These are phyloP conservation scores for Mucuna pruriens DNA, from an alignment of 306 rosid genomes.

Conservation along the genomic window DNA sequence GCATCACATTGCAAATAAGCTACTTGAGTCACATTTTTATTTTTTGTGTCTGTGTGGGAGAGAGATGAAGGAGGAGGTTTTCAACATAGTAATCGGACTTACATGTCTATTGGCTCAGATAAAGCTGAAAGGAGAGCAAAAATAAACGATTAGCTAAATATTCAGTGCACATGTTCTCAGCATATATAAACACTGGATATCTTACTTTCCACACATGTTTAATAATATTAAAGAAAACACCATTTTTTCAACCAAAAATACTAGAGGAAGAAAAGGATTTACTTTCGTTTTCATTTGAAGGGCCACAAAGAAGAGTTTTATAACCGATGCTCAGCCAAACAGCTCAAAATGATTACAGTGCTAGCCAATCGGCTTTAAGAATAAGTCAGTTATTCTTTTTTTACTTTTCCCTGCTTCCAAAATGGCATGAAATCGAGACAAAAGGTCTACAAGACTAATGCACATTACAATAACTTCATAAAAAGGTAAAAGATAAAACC, in stretches of 20 bases:
- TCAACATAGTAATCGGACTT: conserved; percentile 43
- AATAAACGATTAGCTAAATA: conserved; percentile 23
- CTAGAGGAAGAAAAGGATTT: neutral
- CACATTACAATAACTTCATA: neutral
- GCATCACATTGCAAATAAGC: conserved; percentile 33
- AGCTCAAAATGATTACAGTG: neutral
- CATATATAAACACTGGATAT: neutral
- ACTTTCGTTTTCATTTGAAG: neutral
- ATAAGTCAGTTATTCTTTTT: neutral
- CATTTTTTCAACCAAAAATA: neutral
- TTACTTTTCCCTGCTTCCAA: neutral
- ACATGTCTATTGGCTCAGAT: conserved; percentile 90
- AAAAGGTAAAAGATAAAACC: neutral
- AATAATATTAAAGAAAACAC: neutral
- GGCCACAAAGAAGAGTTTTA: neutral
- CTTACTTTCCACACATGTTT: neutral
- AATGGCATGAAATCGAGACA: conserved; percentile 1
- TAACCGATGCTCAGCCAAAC: neutral
- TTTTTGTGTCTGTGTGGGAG: neutral
- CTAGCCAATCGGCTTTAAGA: neutral
- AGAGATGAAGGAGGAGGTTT: neutral
- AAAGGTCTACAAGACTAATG: conserved; percentile 3
- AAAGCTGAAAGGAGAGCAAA: conserved; percentile 63
- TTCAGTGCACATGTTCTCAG: neutral
- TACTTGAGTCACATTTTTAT: neutral